Evolutionary conservation across 2,329 filamentous ascomycete genomes (phyloP), one percentile per base, ranked within the genome.

Genomic region (Venturia carpophila): DNA sequence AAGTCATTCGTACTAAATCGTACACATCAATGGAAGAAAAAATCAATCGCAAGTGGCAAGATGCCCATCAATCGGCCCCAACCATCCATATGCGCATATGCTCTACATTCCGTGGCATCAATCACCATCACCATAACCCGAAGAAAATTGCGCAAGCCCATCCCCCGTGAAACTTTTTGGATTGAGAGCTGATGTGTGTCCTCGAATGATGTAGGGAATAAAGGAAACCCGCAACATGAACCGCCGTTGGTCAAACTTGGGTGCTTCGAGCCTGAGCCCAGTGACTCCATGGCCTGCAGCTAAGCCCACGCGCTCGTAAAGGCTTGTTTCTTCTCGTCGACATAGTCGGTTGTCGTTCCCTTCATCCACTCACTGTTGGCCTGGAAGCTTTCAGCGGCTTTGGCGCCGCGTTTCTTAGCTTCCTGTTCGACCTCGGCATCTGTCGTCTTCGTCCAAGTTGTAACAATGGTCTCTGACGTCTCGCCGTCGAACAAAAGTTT

Each of bases 281-380:
- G 47, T 27, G 10, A 13, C 21, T 27, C 21, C 3, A 52, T 7
- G 10, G 15, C 21, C 47, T 15, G 13, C 21, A 52, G 37, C 43
- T 60, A 30, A 34, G 39, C 56, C 42, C 21, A 64, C 27, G 5
- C 5, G 11, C 41, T 39, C 55, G n/a, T 19, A 62, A 67, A 75
- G 2, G 63, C 68, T 63, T 69, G 68, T 67, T 80, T 80, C 67
- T 71, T 73, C 30, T 72, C 73, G 68, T 81, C 79, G 10, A 81
- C 77, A 42, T 79, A 78, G 45, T 80, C 77, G 62, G 75, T 76
- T 65, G 73, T 76, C 60, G 79, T 66, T 45, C 77, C 78, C 68
- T 75, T 77, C 79, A 81, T 81, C 70, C 74, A 79, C 2, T 69
- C 71, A 65, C 78, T 79, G 68, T 79, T 80, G 66, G 75, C 73